Evolutionary conservation across 2,329 filamentous ascomycete species (phyloP), one percentile per base, ranked within the genome.

Genomic region (Colletotrichum gigasporum): DNA sequence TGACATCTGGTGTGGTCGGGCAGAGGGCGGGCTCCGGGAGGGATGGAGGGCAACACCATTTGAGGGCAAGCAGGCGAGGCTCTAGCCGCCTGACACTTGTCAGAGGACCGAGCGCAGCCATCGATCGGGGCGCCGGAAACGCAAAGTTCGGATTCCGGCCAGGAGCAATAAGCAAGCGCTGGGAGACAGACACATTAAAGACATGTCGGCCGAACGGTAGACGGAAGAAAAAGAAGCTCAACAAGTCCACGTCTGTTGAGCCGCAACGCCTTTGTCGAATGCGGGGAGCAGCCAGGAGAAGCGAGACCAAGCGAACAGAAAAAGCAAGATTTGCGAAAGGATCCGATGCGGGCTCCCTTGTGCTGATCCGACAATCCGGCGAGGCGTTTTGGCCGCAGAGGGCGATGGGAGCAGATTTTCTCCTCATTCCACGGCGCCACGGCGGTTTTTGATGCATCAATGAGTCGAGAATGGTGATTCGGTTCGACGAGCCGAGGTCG

Each of bases 1-100:
- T 61, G 61, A 61, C 48, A 41, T 54, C 16, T 44, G 34, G 48
- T 54, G 56, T 61, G 56, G 55, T 47, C n/a, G 48, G 41, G 41
- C 26, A 37, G 14, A 30, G 48, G 16, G 10, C 28, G 22, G 42
- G 42, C 26, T 32, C 18, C 47, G n/a, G 26, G 22, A 20, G 3
- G 7, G 18, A 47, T 12, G 41, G 11, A 39, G 12, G 32, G 18
- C 14, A 41, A 28, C 5, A 16, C 26, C 32, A 18, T 24, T 20
- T 24, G 34, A 18, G 47, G 32, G 5, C 14, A 37, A 24, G 12
- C 14, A 39, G 32, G 24, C 30, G 22, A 35, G n/a, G 42, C 10
- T 54, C 41, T 37, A 20, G 48, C 35, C 32, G 42, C 20, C 12
- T 54, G 48, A 54, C 56, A 53, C 47, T 63, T 54, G 56, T 61